Evolutionary conservation across 1,284 basidiomycete species (phyloP).

Genomic region (Thecaphora frezii): DNA sequence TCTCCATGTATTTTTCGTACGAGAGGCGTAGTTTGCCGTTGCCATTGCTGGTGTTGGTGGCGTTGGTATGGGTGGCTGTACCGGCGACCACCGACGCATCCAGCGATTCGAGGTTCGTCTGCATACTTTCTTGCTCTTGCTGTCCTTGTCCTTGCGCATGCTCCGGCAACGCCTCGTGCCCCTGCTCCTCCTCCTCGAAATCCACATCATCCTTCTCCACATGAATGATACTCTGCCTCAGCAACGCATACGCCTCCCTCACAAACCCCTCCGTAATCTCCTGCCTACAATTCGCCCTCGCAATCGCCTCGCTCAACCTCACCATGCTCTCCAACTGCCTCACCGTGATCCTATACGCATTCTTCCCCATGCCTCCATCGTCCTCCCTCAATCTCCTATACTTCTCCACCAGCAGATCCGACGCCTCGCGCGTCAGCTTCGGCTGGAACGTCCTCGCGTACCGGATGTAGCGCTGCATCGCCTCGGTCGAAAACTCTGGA

Average conservation of each 20-base stretch:
- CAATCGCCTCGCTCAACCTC: conserved; percentile 89
- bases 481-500: conserved; percentile 74
- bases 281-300: conserved; percentile 81
- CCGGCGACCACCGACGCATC: conserved; percentile 64
- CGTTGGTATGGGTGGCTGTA: conserved; percentile 7
- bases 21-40: conserved; percentile 78
- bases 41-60: conserved; percentile 17
- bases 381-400: conserved; percentile 94
- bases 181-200: conserved; percentile 4
- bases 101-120: conserved; percentile 60
- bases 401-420: conserved; percentile 88
- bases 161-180: background rate
- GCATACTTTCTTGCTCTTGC: conserved; percentile 7
- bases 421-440: conserved; percentile 79
- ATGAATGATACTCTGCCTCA: conserved; percentile 61
- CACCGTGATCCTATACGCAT: conserved; percentile 90
- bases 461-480: conserved; percentile 97
- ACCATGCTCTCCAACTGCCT: conserved; percentile 92
- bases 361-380: conserved; percentile 84
- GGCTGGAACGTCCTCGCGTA: conserved; percentile 84
- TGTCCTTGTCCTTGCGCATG: conserved; percentile 16
- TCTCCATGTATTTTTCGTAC: conserved; percentile 87
- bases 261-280: conserved; percentile 83
- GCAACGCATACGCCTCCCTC: conserved; percentile 91
- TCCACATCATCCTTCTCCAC: conserved; percentile 6